Evolutionary conservation across 164 flowering plant species (phyloP).

Genomic region (Hamamelis virginiana): DNA sequence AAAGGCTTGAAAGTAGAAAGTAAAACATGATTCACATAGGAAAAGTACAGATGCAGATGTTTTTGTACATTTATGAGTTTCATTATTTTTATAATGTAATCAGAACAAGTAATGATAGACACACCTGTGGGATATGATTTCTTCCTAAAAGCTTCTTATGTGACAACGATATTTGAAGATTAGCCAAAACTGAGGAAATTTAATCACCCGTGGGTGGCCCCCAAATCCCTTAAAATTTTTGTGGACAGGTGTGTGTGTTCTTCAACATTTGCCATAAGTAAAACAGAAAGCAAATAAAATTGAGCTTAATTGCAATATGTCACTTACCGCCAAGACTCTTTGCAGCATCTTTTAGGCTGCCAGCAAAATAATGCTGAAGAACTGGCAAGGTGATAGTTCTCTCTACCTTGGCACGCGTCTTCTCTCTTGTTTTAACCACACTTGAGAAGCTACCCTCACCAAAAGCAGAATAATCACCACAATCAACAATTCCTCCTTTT

Average conservation of each 20-base stretch:
- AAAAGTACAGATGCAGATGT: background rate
- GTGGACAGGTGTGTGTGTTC: no score
- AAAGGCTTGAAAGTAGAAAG: background rate
- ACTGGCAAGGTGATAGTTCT: slow-evolving; percentile 41
- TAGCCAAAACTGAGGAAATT: no score
- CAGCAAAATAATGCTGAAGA: slow-evolving; percentile 43
- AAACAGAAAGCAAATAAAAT: background rate
- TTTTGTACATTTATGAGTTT: background rate
- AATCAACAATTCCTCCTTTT: slow-evolving; percentile 6
- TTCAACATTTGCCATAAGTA: background rate
- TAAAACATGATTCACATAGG: background rate
- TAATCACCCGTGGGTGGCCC: no score
- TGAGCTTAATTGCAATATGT: background rate
- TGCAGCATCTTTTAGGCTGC: slow-evolving; percentile 55
- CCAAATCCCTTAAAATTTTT: no score
- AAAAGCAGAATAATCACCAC: slow-evolving; percentile 12
- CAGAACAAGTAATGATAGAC: background rate
- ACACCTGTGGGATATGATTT: background rate
- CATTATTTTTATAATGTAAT: background rate
- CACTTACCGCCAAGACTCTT: slow-evolving; percentile 46
- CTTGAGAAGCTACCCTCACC: slow-evolving; percentile 26
- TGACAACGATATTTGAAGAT: no score
- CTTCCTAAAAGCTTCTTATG: background rate
- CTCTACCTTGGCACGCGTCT: slow-evolving; percentile 35
- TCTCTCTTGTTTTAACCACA: slow-evolving; percentile 28